Conservation (phyloP, 108 stramenopile species). For the Pelagomonas calceolata region DNA sequence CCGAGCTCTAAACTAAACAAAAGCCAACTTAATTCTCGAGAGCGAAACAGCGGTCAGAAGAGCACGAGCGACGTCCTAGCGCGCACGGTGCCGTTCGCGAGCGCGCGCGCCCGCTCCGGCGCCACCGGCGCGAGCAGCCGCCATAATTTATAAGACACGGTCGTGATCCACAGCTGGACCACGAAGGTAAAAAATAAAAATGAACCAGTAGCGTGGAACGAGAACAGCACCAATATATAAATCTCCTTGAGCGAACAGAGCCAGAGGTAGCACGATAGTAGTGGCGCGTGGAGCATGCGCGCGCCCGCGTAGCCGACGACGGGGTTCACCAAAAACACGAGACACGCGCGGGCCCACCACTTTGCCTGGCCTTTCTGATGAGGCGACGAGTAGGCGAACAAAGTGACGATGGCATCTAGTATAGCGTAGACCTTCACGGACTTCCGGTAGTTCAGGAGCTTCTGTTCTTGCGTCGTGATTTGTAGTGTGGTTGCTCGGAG, state of each 20-base stretch:
- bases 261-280: not conserved
- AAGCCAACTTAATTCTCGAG: too few relatives aligned
- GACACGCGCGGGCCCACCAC: not conserved
- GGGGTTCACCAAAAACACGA: not conserved
- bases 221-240: not conserved
- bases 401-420: not conserved
- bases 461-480: not conserved
- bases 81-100: too few relatives aligned
- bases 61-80: too few relatives aligned
- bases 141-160: not conserved
- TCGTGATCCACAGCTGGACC: not conserved
- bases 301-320: not conserved
- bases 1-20: too few relatives aligned
- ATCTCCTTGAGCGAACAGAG: not conserved
- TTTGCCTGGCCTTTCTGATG: too few relatives aligned
- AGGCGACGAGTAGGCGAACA: not conserved
- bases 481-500: too few relatives aligned
- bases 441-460: not conserved
- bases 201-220: not conserved
- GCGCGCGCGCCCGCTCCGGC: too few relatives aligned
- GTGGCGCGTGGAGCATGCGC: not conserved
- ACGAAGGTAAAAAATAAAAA: not conserved
- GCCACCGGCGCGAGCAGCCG: not conserved
- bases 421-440: not conserved
- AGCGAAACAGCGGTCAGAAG: too few relatives aligned